Evolutionary conservation across 495 filamentous ascomycete species (phyloP).

Genomic region (Entonaema liquescens): DNA sequence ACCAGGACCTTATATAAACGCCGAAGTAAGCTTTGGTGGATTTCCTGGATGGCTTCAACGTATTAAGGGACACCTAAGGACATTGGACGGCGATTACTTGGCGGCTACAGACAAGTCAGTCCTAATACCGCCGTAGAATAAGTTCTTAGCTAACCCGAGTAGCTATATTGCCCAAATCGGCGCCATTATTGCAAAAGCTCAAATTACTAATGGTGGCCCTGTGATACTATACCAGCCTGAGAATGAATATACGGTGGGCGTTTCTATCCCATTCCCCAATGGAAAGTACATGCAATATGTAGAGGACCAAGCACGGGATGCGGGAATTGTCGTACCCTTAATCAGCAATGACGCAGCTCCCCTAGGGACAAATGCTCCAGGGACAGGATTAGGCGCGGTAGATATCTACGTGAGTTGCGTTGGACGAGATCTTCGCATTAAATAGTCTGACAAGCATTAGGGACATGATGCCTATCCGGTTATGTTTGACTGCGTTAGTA

Average conservation of each 20-base stretch:
- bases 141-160: constrained; percentile 4
- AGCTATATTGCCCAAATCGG: constrained; percentile 63
- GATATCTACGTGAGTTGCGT: constrained; percentile 68
- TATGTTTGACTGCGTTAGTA: constrained; percentile 62
- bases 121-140: neutral
- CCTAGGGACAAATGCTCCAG: constrained; percentile 69
- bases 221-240: constrained; percentile 81
- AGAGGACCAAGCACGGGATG: constrained; percentile 71
- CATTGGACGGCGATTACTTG: constrained; percentile 65
- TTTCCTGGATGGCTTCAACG: constrained; percentile 63
- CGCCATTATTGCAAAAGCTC: constrained; percentile 71
- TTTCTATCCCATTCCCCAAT: constrained; percentile 58
- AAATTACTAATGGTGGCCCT: constrained; percentile 81
- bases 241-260: constrained; percentile 70
- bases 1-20: constrained; percentile 66
- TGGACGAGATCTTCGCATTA: neutral
- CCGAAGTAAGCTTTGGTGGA: constrained; percentile 57
- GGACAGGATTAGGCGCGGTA: constrained; percentile 67
- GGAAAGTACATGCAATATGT: constrained; percentile 73
- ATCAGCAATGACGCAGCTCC: constrained; percentile 75
- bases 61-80: constrained; percentile 68
- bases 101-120: constrained; percentile 68
- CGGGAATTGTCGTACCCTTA: constrained; percentile 76
- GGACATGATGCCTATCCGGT: constrained; percentile 80
- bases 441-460: constrained; percentile 9